Evolutionary conservation across 805 yeast species (phyloP).

Genomic region (Ogataea pilisensis): DNA sequence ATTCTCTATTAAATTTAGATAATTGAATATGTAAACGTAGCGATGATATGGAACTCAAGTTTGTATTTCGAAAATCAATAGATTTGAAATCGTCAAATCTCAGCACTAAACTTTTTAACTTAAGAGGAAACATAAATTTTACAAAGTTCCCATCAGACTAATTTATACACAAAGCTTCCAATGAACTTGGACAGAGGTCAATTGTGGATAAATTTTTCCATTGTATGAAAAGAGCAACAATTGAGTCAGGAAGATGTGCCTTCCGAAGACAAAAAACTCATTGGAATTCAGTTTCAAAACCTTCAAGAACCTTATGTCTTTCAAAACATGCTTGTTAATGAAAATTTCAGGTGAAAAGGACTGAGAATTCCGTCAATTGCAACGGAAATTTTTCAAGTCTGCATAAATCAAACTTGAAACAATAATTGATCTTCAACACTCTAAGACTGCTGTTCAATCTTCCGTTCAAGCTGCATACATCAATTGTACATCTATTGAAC

Average conservation of each 20-base stretch:
- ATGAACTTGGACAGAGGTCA: not conserved
- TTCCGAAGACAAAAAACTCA: not conserved
- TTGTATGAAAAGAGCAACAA: not conserved
- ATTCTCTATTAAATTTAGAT: not conserved
- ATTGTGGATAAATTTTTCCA: not conserved
- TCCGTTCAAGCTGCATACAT: not conserved
- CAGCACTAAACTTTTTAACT: not conserved
- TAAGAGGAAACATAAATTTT: not conserved
- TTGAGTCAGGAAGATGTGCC: not conserved
- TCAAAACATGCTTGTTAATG: not conserved
- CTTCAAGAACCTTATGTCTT: not conserved
- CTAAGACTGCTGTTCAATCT: not conserved
- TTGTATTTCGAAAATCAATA: not conserved
- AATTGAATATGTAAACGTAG: too few species aligned
- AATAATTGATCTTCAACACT: not conserved
- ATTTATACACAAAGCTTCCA: too few species aligned
- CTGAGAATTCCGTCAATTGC: not conserved
- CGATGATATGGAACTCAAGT: not conserved
- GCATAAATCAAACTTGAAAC: not conserved
- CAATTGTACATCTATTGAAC: not conserved
- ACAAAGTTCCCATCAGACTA: not conserved
- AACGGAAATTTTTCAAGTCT: not conserved
- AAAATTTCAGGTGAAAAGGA: not conserved
- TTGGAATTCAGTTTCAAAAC: not conserved
- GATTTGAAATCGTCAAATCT: not conserved